A percentile compares a stretch with the other conserved stretches of the same genome.
Evolutionary conservation across 2,329 filamentous ascomycete genomes (phyloP).

Genomic region (Aschersonia sp.): DNA sequence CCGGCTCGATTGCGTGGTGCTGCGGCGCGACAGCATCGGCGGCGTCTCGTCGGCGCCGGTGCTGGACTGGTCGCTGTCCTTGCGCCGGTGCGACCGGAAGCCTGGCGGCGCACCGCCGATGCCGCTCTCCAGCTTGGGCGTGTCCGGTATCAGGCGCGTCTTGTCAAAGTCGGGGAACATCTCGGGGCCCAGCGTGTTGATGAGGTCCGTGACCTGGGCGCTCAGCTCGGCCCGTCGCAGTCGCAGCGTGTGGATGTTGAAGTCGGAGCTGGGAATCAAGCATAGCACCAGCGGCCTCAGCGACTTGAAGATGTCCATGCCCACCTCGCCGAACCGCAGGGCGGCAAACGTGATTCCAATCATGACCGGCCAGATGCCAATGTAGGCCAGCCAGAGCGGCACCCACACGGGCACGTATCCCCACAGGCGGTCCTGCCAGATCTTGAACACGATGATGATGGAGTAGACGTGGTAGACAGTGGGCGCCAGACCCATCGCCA

Average conservation of each 20-base stretch:
- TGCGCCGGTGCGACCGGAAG: slow-evolving; percentile 15
- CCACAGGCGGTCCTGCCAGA: slow-evolving; percentile 67
- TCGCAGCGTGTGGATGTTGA: slow-evolving; percentile 68
- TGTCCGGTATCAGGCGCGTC: slow-evolving; percentile 51
- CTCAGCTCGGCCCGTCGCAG: slow-evolving; percentile 59
- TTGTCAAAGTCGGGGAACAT: slow-evolving; percentile 94
- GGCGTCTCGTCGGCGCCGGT: slow-evolving; percentile 23
- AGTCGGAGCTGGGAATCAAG: slow-evolving; percentile 70
- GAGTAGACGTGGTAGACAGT: slow-evolving; percentile 74
- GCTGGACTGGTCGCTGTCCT: slow-evolving; percentile 35
- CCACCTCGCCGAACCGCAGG: slow-evolving; percentile 89
- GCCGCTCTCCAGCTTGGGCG: slow-evolving; percentile 23
- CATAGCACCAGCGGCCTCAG: slow-evolving; percentile 76
- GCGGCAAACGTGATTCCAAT: slow-evolving; percentile 83
- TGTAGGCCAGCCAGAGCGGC: slow-evolving; percentile 62
- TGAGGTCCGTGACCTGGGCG: slow-evolving; percentile 71
- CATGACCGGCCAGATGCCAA: slow-evolving; percentile 67
- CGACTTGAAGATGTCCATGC: slow-evolving; percentile 97
- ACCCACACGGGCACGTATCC: slow-evolving; percentile 71
- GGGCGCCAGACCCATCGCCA: slow-evolving; percentile 72
- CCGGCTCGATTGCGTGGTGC: slow-evolving; percentile 38
- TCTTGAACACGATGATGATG: slow-evolving; percentile 57
- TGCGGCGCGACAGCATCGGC: slow-evolving; percentile 27
- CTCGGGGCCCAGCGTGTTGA: slow-evolving; percentile 90
- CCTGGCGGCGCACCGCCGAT: slow-evolving; percentile 7